A percentile compares a stretch with the other conserved stretches of the same genome.
Evolutionary conservation across 495 filamentous ascomycete species (phyloP).

Genomic region (Xylaria cubensis): DNA sequence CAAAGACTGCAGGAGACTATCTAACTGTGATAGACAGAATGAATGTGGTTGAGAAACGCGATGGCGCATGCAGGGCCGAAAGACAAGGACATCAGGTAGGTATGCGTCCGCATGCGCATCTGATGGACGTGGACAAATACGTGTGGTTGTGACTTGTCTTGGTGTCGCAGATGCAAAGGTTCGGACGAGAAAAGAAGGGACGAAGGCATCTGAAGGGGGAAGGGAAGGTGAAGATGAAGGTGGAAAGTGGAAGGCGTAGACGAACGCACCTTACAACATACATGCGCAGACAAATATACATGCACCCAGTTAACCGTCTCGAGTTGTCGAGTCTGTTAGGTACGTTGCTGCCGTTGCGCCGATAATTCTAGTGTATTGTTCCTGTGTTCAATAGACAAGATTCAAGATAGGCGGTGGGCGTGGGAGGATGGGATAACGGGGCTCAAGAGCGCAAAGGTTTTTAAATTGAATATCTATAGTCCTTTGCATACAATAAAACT

Average conservation of each 20-base stretch:
- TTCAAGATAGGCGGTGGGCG: not conserved
- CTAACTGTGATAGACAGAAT: not conserved
- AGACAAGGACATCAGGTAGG: not conserved
- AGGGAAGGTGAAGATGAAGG: not conserved
- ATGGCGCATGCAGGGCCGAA: not conserved
- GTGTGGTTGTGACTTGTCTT: slow-evolving; percentile 2
- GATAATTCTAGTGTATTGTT: not conserved
- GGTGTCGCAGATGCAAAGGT: not conserved
- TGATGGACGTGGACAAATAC: not conserved
- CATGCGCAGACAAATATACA: not conserved
- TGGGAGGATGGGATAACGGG: not conserved
- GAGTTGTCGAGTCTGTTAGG: not conserved
- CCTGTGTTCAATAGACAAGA: not conserved
- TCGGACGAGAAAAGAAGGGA: not conserved
- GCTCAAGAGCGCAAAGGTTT: not conserved
- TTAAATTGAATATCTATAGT: not conserved
- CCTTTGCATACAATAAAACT: not conserved
- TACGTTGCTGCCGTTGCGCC: not conserved
- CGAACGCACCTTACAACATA: slow-evolving; percentile 12
- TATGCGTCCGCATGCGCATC: no score
- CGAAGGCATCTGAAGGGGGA: no score
- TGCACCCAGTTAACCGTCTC: not conserved
- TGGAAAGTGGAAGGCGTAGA: no score
- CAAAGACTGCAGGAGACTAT: not conserved
- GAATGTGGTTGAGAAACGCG: not conserved